Evolutionary conservation across 129 eudicot species (phyloP), one percentile per base, ranked within the genome.

Genomic region (Saussurea involucrata): DNA sequence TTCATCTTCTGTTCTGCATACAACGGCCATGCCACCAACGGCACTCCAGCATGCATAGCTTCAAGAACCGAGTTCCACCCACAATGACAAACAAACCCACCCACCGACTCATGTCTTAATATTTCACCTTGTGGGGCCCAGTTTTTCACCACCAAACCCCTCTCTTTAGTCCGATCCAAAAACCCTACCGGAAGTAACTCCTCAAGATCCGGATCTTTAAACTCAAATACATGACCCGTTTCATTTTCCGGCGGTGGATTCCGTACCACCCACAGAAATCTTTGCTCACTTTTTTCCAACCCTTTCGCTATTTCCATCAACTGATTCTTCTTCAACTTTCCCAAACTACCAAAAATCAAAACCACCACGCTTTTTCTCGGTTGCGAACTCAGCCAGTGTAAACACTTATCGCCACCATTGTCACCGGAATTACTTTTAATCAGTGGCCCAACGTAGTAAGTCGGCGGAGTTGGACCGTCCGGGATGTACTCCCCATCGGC

Each of bases 251-350:
- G 72, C n/a, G 83, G 83, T 27, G 78, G 83, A 72, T 33, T 64
- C 21, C 83, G 77, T 13, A 79, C 83, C 49, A 79, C 83, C 83
- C 83, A 79, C 0, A 72, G 25, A 46, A 79, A 79, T 40, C 83
- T 79, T 28, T 79, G 83, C 24, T 66, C 83, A 33, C 83, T 71
- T 27, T 63, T 79, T 28, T 71, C 83, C 11, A 79, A 64, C 37
- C 83, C 82, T 0, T 33, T 58, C 3, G 83, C 78, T 17, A 79
- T 79, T 40, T 79, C 77, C 8, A 18, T 63, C 67, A 78, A 40
- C 55, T 78, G 76, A 33, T 78, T 64, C 28, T 33, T 61, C 15
- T 28, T 24, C 64, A 79, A 79, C 73, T 29, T 67, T 15, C 81
- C 81, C 13, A 28, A 2, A 21, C 81, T 79, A 60, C 78, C 83